Base-by-base conservation (phyloP, 176 grass and related monocot species). In the Avena atlantica region DNA sequence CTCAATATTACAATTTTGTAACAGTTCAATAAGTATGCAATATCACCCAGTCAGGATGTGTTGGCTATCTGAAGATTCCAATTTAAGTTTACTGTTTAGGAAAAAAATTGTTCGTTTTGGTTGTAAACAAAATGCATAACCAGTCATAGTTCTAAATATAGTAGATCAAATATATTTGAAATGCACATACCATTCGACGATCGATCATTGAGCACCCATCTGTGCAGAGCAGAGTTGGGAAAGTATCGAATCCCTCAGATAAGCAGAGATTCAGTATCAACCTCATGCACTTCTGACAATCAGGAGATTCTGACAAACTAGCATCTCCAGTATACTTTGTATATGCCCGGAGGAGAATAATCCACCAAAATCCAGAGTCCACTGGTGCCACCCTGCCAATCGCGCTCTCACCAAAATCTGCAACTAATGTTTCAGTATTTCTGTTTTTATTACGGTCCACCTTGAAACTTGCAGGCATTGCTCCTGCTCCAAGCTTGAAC, bases 291-390 rank as follows among this genome's bases (percentile, higher is more conserved):
- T 85, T 98, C 56, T 98, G 96, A 82, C 96, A 98, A 0, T 98
- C 96, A 20, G 90, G 82, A 48, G 91, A 95, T 89, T 98, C 96
- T 12, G 93, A 25, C 61, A 98, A 84, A 66, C 91, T 93, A 49
- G 75, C 57, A 94, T 98, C 96, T 24, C 90, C 96, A 0, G 96
- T 98, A 51, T 86, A 98, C 78, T 90, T 98, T 88, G 96, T 95
- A 86, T 98, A 98, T n/a, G 93, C 96, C 23, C 93, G 89, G 31
- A 98, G 93, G n/a, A 98, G 93, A 85, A 98, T 92, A 84, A 98
- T 98, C 96, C 93, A 98, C 96, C 96, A 98, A 88, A 98, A 98
- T 16, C 96, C 96, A 76, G 93, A 98, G 84, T 95, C 96, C 4
- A 98, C 96, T 2, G 96, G 96, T 84, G 92, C 93, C 66, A 98